Evolutionary conservation across 2,329 filamentous ascomycete species (phyloP).

Genomic region (Neofusicoccum parvum): DNA sequence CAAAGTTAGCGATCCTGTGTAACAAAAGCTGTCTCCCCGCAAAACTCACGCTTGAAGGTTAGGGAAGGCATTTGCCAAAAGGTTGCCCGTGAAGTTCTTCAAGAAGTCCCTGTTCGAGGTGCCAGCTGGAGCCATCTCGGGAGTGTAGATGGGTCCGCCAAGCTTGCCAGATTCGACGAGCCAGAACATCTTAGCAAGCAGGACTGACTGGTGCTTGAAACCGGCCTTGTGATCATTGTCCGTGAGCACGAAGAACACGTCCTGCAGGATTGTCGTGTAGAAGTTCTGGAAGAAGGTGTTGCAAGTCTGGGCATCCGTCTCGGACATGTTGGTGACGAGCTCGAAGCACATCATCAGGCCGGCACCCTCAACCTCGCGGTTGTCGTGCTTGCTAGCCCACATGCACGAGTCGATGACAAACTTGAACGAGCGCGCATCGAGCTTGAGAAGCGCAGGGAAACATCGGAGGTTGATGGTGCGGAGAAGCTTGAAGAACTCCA

Average conservation of each 20-base stretch:
- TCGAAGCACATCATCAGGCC: slow-evolving; percentile 98
- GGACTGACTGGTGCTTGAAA: slow-evolving; percentile 95
- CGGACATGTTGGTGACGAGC: slow-evolving; percentile 95
- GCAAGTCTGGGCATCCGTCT: slow-evolving; percentile 81
- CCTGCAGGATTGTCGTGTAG: slow-evolving; percentile 92
- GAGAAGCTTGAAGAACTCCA: slow-evolving; percentile 98
- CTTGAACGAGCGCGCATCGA: slow-evolving; percentile 97
- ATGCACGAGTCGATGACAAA: slow-evolving; percentile 99
- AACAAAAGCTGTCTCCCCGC: not conserved
- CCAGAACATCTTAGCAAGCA: slow-evolving; percentile 94
- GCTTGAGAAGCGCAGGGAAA: slow-evolving; percentile 90
- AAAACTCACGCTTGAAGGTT: slow-evolving; percentile 81
- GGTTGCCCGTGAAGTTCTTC: slow-evolving; percentile 78
- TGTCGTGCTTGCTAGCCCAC: slow-evolving; percentile 99
- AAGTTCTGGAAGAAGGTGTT: slow-evolving; percentile 98
- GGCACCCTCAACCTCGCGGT: slow-evolving; percentile 93
- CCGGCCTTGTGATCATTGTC: slow-evolving; percentile 98
- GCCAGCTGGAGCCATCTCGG: slow-evolving; percentile 78
- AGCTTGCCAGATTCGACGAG: slow-evolving; percentile 91
- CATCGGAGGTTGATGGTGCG: slow-evolving; percentile 96
- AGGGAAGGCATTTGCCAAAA: slow-evolving; percentile 87
- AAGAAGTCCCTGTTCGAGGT: slow-evolving; percentile 92
- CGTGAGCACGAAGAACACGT: slow-evolving; percentile 97
- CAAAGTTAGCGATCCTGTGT: slow-evolving; percentile 31
- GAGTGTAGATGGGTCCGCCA: slow-evolving; percentile 83